Base-by-base conservation (phyloP, 805 yeast species). In the Brettanomyces bruxellensis region DNA sequence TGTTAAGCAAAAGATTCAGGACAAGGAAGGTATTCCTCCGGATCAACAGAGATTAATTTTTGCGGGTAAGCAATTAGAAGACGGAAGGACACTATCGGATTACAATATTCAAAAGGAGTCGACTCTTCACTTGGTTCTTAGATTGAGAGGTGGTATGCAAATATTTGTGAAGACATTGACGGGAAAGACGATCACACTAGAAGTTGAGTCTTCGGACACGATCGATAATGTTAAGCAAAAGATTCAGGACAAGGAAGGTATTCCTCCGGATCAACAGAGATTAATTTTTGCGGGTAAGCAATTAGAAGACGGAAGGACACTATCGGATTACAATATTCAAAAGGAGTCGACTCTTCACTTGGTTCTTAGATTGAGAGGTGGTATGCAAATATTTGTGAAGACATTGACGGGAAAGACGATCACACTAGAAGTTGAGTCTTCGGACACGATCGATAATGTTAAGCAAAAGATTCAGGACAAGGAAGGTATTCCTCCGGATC, bases 91-190 rank as follows among this genome's bases (percentile, higher is more conserved):
- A 54, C 75, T 90, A 55, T 83, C 95, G 56, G 97, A 90, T 76
- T 90, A 90, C 91, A 90, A 90, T 85, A 90, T 90, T 71, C 96
- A 89, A 76, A 90, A 90, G 79, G 97, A 90, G 76, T 88, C 96
- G 55, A 90, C 97, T 52, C 73, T 90, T 47, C 96, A 91, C 73
- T 82, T 91, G 76, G 98, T 91, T 57, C 78, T 91, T 59, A 89
- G 97, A 82, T 86, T 91, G 71, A 87, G 97, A 80, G 98, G 98
- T 79, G 96, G 96, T 62, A 62, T 62, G 65, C 70, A 70, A 58
- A 60, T 65, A 36, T 66, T 61, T 32, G 78, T 74, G 47, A 76
- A 76, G 62, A 76, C 81, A 65, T 66, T 42, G 75, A 72, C 55
- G 65, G 63, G 41, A 12, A 30, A 46, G 32, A 37, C 46, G 3